Evolutionary conservation across 2,329 filamentous ascomycete species (phyloP), one percentile per base, ranked within the genome.

Genomic region (Pseudogymnoascus sp.): DNA sequence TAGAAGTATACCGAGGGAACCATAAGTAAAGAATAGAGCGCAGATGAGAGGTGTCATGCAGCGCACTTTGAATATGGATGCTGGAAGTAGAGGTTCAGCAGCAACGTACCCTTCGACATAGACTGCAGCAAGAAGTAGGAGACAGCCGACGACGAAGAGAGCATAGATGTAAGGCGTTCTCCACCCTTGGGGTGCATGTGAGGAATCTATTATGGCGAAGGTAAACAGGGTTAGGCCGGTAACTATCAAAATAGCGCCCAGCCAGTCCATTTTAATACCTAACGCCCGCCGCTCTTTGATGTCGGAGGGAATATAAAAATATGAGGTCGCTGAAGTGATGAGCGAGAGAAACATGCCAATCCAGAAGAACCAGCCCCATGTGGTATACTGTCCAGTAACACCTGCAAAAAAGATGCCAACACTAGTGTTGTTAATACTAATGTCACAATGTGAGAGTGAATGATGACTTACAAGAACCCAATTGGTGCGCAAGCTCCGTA

Each of bases 51-150:
- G 80, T 35, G 78, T 83, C 83, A 93, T 89, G 61, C 85, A 86
- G 64, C 84, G 86, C 3, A 88, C 82, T 19, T 77, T 75, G 74
- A 94, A 92, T 23, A 93, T 73, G 19, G 87, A 87, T 0, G 80
- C 77, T 0, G 90, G 89, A 0, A 94, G 76, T 0, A 94, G 76
- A 0, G 90, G 90, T 60, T 86, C 80, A 14, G 79, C 71, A 0
- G 88, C 83, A 0, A 90, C 80, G 83, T 85, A 89, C 0, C 85
- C 85, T 75, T 94, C 88, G 2, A 92, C 78, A 65, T 91, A 92
- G 6, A 87, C 78, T 10, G 88, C 84, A 0, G 76, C 74, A 1
- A 74, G 75, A 1, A 94, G 76, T 6, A 88, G 73, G 0, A 90
- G 63, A 5, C 81, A 74, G 0, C 90, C 90, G 1, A 88, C 39